Evolutionary conservation across 768 basidiomycete species (phyloP), one percentile per base, ranked within the genome.

Genomic region (Saitozyma sp.): DNA sequence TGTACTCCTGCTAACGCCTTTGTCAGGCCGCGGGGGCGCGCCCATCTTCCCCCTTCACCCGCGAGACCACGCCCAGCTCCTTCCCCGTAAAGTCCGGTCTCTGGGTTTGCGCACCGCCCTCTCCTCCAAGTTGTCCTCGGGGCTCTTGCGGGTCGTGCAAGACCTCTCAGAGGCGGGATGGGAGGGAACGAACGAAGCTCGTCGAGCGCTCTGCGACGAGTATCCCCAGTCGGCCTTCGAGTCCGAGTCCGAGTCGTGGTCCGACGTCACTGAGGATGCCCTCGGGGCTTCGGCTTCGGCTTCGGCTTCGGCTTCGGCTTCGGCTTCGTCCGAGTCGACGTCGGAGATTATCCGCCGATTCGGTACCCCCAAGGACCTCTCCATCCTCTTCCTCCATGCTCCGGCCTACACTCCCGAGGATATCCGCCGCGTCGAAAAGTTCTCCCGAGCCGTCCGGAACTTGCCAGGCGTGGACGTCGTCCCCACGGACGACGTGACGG

Each of bases 31-130:
- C 40, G 95, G 95, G 41, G 96, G 96, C 80, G 96, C 95, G 69
- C 85, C 89, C 46, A 91, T 91, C 7, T 93, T 92, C 64, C 92
- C 92, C 39, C 91, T 92, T 0, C 89, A 91, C 75, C 91, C 92
- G 3, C 86, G 92, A 54, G 90, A 96, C 77, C 97, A 94, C 79
- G 87, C 89, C 70, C 92, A 92, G 17, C 89, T 90, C 66, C 84
- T 99, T 43, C 90, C 91, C n/a, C 85, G 91, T 66, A 97, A 97
- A 80, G 89, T 96, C 68, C 84, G 92, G 48, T 83, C 90, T 70
- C 89, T 97, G 87, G 95, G 94, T 9, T 88, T 97, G 86, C 85
- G 90, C 19, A 88, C 93, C 55, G 93, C 91, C 2, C 80, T 98
- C 50, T 92, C 91, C 67, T 84, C 86, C 49, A 92, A 92, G 78